Conservation (phyloP, 257 asterid genomes). For the Perilla frutescens region DNA sequence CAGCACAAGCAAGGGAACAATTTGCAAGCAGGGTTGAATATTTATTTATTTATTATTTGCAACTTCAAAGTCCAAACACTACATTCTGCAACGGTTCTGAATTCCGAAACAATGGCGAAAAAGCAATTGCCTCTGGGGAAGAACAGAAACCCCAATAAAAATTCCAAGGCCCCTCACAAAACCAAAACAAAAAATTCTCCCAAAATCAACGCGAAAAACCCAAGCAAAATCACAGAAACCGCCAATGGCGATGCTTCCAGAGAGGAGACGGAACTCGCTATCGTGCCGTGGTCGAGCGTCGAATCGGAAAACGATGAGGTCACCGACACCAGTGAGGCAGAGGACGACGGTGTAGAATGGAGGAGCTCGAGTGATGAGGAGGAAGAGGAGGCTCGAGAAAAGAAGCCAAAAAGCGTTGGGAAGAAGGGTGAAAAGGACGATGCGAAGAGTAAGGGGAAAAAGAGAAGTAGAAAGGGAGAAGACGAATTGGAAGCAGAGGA, state of each 20-base stretch:
- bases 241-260: slow-evolving; percentile 35
- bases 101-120: slow-evolving; percentile 48
- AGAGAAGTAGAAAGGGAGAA: slow-evolving; percentile 42
- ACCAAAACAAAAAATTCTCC: slow-evolving; percentile 8
- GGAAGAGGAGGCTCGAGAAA: slow-evolving; percentile 19
- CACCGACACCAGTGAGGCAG: slow-evolving; percentile 32
- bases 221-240: slow-evolving; percentile 16
- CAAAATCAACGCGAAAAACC: slow-evolving; percentile 7
- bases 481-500: slow-evolving; percentile 51
- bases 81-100: neutral
- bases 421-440: slow-evolving; percentile 34
- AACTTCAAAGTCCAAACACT: neutral
- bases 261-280: slow-evolving; percentile 31
- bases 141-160: slow-evolving; percentile 13
- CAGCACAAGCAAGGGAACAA: too few species aligned
- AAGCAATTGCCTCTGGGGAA: slow-evolving; percentile 35
- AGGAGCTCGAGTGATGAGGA: slow-evolving; percentile 28
- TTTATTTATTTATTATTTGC: neutral
- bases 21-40: neutral
- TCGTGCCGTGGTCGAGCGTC: slow-evolving; percentile 18
- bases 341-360: slow-evolving; percentile 35
- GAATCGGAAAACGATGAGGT: neutral
- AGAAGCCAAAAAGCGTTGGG: slow-evolving; percentile 31
- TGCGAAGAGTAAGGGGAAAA: slow-evolving; percentile 30
- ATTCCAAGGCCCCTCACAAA: slow-evolving; percentile 31